A percentile compares a stretch with the other conserved stretches of the same genome.
Conservation (phyloP, 225 moss, liverwort and hornwort species). For the Anthoceros angustus region DNA sequence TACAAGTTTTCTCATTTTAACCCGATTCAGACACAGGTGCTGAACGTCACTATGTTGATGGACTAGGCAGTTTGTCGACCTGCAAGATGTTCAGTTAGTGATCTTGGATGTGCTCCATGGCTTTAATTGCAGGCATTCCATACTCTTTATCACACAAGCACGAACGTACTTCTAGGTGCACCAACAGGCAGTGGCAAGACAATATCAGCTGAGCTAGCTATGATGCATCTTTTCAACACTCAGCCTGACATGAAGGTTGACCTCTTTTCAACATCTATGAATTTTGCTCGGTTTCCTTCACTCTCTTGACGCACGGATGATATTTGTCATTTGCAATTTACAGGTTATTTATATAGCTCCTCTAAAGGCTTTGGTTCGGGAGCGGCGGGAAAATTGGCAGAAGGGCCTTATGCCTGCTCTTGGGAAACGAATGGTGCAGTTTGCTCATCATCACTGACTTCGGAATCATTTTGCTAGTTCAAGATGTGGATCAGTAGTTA, state of each 20-base stretch:
- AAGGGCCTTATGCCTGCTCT: conserved; percentile 49
- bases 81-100: not conserved
- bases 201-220: conserved; percentile 81
- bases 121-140: conserved; percentile 56
- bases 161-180: conserved; percentile 89
- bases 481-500: not conserved
- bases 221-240: conserved; percentile 78
- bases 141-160: conserved; percentile 80
- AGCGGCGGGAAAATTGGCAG: conserved; percentile 90
- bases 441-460: conserved; percentile 1
- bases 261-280: not conserved
- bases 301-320: not conserved
- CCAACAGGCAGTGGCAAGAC: conserved; percentile 99
- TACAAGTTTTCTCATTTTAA: conserved; percentile 97
- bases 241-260: conserved; percentile 87
- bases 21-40: conserved; percentile 91
- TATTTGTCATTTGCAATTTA: conserved; percentile 5
- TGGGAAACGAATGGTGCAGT: conserved; percentile 68
- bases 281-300: not conserved
- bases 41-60: not conserved
- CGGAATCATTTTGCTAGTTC: conserved; percentile 5
- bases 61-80: conserved; percentile 1
- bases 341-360: conserved; percentile 98
- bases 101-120: not conserved
- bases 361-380: conserved; percentile 90